Base-by-base conservation (phyloP, 768 basidiomycete species). In the Macrolepiota albuminosa region DNA sequence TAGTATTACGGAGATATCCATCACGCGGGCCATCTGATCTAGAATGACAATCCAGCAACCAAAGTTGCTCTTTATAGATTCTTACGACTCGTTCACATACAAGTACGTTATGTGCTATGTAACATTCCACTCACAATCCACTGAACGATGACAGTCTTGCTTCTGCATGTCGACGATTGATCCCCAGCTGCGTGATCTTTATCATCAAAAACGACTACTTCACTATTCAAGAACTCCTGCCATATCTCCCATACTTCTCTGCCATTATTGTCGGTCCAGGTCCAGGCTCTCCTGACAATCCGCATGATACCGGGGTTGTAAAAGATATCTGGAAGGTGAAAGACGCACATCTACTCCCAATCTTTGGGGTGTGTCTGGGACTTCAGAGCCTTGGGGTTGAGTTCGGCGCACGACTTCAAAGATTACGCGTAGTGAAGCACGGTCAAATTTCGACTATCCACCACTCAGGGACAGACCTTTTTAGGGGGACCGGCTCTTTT, bases 11-110 rank as follows among this genome's bases (percentile, higher is more conserved):
- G 50, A 51, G 6, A 50, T 39, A 39, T 39, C 21, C 39, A 39
- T 43, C n/a, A 43, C 42, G 42, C 5, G 6, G 24, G 4, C 14
- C 13, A 39, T 52, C 47, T 45, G 45, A 53, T 46, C 52, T 48
- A 61, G 34, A 31, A 79, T 79, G 76, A 69, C 72, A 48, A 62
- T 73, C 45, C 71, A 72, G 57, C 66, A 66, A 18, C 84, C 84
- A 48, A 78, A 82, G 55, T 75, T 93, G 50, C 77, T 93, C 34
- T 76, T 93, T 49, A 78, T 93, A 34, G 91, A 92, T 69, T 93
- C 91, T 0, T 91, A 93, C 64, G 91, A 93, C 71, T 92, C 91
- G 2, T 93, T 93, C 72, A 89, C 91, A n/a, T 82, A 83, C 82
- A 93, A 93, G 91, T 91, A 57, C 59, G 87, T 78, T 48, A 31